Percentiles rank a stretch among this genome's conserved stretches.
Evolutionary conservation across 2,329 filamentous ascomycete species (phyloP).

Genomic region (Hymenoscyphus linearis): DNA sequence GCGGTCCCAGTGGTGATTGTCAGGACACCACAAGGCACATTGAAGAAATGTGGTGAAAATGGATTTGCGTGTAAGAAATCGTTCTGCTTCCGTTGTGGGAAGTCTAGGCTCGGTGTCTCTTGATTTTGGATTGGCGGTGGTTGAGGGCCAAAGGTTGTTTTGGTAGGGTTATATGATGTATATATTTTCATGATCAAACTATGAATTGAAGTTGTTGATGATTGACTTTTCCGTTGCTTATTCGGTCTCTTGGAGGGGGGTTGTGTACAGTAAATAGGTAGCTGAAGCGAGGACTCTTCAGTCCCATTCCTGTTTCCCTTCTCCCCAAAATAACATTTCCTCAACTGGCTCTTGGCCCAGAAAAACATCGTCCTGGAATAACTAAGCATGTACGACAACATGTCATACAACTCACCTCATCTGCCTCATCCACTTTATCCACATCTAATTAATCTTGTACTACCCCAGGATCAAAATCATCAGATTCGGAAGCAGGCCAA

Average conservation of each 20-base stretch:
- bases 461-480: too few species aligned
- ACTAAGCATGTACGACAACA: too few species aligned
- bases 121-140: not conserved
- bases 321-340: too few species aligned
- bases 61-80: conserved; percentile 51
- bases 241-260: not conserved
- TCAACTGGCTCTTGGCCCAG: too few species aligned
- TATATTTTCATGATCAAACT: not conserved
- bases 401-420: not conserved
- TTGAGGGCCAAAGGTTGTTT: not conserved
- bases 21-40: conserved; percentile 46
- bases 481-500: not conserved
- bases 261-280: not conserved
- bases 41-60: conserved; percentile 48
- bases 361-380: too few species aligned
- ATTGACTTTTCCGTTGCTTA: not conserved
- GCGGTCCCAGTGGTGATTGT: conserved; percentile 13
- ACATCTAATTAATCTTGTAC: too few species aligned
- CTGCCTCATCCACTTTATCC: too few species aligned
- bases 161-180: not conserved
- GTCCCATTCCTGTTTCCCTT: not conserved
- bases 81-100: conserved; percentile 53
- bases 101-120: not conserved
- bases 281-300: not conserved
- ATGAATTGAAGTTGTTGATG: not conserved